Evolutionary conservation across 306 rosid species (phyloP), one percentile per base, ranked within the genome.

Genomic region (Mimosa pudica): DNA sequence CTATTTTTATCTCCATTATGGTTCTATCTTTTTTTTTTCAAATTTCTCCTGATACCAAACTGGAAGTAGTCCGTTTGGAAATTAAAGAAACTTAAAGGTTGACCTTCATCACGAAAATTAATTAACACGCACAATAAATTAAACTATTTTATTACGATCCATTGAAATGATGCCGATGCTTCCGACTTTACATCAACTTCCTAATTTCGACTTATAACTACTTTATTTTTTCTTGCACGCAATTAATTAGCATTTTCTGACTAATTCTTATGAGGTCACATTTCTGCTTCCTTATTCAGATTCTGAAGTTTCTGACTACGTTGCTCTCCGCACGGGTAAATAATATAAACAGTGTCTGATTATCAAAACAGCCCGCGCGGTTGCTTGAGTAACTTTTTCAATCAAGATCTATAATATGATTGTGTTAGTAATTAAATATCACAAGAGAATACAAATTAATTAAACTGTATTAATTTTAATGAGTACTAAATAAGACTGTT

Each of bases 161-260:
- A 3, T 71, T 30, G 5, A 57, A 52, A 72, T 49, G 64, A 58
- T 33, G 5, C 20, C 11, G 30, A n/a, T 30, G 24, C 46, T 13
- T 49, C 52, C 4, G 11, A 48, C 11, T 48, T 14, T 14, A 14
- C 24, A 30, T 17, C 49, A 14, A 6, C 60, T 10, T 36, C 5
- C 2, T 54, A 73, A 73, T 73, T 70, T 73, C 17, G 49, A 16
- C 77, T 52, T 73, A 6, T 73, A 52, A 51, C 76, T 32, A 49
- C 44, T 71, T 13, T 10, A 7, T 71, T 4, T 36, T 73, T 73
- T 10, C 77, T 54, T 73, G 77, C 14, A 73, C 77, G 66, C 42
- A 36, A 73, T 36, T 73, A 36, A 54, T 36, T 54, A 36, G n/a
- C 57, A 5, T 73, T 36, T 73, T 71, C 46, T 71, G 63, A 71